These are phyloP conservation scores for Ploettnerulaceae sp. DNA, from an alignment of 2,329 filamentous ascomycete species.

Conservation along the genomic window DNA sequence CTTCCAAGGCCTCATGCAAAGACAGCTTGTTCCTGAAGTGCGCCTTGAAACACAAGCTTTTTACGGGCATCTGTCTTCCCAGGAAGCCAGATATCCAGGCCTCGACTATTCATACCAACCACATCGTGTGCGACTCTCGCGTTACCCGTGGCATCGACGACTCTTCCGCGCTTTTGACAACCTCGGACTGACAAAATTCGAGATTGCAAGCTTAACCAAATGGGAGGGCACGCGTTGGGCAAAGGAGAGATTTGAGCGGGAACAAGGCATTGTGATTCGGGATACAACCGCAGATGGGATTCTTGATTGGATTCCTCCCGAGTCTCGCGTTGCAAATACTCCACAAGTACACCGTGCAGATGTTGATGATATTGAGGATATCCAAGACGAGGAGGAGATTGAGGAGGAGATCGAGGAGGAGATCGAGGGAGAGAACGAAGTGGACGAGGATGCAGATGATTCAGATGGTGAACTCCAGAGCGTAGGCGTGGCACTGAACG, in stretches of 20 bases:
- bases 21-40: conserved; percentile 67
- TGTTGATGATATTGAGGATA: conserved; percentile 35
- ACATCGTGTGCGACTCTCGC: conserved; percentile 71
- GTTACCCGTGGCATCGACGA: conserved; percentile 70
- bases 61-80: conserved; percentile 73
- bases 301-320: conserved; percentile 52
- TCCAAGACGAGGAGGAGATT: conserved; percentile 33
- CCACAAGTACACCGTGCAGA: conserved; percentile 21
- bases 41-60: conserved; percentile 68
- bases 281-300: conserved; percentile 71
- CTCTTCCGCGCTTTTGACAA: conserved; percentile 72
- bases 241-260: conserved; percentile 71
- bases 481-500: conserved; percentile 58
- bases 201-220: conserved; percentile 68
- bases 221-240: conserved; percentile 85
- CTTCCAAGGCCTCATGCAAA: conserved; percentile 65
- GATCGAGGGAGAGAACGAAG: conserved; percentile 37
- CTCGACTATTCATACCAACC: conserved; percentile 71
- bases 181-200: conserved; percentile 61
- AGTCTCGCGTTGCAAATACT: conserved; percentile 27
- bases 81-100: conserved; percentile 76
- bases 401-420: no score
- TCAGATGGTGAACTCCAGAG: conserved; percentile 52
- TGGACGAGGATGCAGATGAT: conserved; percentile 43
- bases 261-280: conserved; percentile 63